Base-by-base conservation (phyloP, 805 yeast genomes). In the Cyberlindnera xylosilytica region DNA sequence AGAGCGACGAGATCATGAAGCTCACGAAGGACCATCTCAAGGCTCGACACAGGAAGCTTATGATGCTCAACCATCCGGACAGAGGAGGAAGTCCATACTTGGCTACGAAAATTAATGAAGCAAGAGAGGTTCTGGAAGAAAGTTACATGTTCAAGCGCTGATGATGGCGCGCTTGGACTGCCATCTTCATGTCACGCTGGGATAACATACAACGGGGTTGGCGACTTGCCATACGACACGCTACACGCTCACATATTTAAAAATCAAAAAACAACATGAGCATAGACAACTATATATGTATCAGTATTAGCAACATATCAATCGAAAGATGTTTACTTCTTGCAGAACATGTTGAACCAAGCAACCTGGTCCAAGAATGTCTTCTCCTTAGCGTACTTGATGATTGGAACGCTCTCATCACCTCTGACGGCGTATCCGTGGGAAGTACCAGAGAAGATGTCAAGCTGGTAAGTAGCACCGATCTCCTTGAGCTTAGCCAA, bases 401-500 rank as follows among this genome's bases (percentile, higher is more conserved):
- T 76, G 24, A 51, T 58, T 23, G 82, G 82, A 42, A 67, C 64
- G 7, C 65, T 45, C 24, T 73, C 52, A 57, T 88, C 95, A 43
- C 95, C 96, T 64, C 85, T 83, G 33, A 76, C 81, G 18, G 95
- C 78, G 62, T 70, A 89, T 1, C 97, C 97, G 61, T 90, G 97
- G 3, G 58, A 18, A 19, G 75, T 81, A 42, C 83, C 83, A 23
- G 81, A 59, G 60, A 76, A 82, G 35, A 85, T 58, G 46, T 80
- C 77, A 20, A 82, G 55, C 64, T 77, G 81, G 66, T 75, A 88
- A 29, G 66, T 67, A 31, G 76, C 76, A 41, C 69, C 71, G 39
- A 70, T 70, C 49, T 74, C 74, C 42, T 63, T 64, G 54, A 84
- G 73, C 50, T 73, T 74, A 10, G 64, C 75, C 61, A 80, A 87